Percentiles rank a stretch among this genome's conserved stretches.
phyloP scores from a whole-genome alignment of 371 early-diverging fungal genomes.

The Mortierella sp. region DNA sequence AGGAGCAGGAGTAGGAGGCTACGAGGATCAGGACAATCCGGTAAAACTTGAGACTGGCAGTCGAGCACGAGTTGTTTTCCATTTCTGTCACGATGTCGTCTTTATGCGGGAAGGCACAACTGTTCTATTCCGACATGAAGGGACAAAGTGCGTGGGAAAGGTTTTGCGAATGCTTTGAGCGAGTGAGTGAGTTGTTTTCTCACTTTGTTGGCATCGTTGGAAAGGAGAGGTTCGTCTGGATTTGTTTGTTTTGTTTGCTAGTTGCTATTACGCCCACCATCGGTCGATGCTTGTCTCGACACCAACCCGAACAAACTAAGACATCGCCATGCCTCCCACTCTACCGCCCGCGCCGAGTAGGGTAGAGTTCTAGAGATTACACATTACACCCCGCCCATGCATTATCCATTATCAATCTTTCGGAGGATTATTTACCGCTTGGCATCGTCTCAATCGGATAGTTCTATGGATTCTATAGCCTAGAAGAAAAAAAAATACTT shows the following conservation, averaged over 20 bases:
- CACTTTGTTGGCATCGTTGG: not conserved
- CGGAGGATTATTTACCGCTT: not conserved
- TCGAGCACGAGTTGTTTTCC: conserved; percentile 78
- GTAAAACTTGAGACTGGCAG: conserved; percentile 67
- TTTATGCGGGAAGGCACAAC: conserved; percentile 82
- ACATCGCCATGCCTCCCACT: not conserved
- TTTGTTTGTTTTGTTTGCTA: not conserved
- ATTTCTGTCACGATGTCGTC: conserved; percentile 87
- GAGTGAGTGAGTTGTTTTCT: not conserved
- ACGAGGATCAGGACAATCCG: conserved; percentile 56
- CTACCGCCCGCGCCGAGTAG: not conserved
- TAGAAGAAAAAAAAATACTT: not conserved
- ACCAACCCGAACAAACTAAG: not conserved
- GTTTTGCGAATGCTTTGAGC: conserved; percentile 62
- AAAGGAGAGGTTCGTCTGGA: not conserved
- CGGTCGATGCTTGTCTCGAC: not conserved
- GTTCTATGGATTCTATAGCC: not conserved
- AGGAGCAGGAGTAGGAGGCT: conserved; percentile 43
- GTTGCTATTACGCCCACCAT: not conserved
- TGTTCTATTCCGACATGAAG: conserved; percentile 84
- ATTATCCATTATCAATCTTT: conserved; percentile 1
- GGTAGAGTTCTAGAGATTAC: not conserved
- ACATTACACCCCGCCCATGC: not conserved
- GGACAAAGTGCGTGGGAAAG: conserved; percentile 94
- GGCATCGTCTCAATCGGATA: not conserved